A percentile compares a stretch with the other conserved stretches of the same genome.
phyloP scores from a whole-genome alignment of 1,139 yeast genomes.

The Cylindricascospora bacillispora region DNA sequence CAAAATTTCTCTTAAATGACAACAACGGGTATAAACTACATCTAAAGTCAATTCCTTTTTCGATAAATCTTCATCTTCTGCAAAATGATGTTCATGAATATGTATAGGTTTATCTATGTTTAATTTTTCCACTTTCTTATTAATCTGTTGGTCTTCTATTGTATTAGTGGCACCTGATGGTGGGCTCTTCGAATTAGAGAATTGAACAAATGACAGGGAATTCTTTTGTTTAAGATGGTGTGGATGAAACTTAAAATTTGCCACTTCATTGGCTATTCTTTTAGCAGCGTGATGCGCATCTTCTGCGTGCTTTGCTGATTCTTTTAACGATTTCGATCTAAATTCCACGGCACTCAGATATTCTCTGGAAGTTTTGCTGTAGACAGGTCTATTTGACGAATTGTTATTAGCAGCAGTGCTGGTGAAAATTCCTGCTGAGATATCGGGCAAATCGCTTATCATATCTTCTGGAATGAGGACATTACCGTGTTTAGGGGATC shows the following conservation, averaged over 20 bases:
- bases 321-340: constrained; percentile 41
- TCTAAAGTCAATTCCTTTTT: constrained; percentile 39
- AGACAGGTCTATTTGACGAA: constrained; percentile 11
- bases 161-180: constrained; percentile 14
- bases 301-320: constrained; percentile 58
- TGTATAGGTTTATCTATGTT: constrained; percentile 52
- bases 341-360: constrained; percentile 44
- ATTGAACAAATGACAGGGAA: not conserved
- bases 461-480: constrained; percentile 63
- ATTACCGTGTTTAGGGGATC: constrained; percentile 71
- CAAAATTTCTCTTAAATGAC: constrained; percentile 59
- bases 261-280: constrained; percentile 53
- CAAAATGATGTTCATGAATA: constrained; percentile 52
- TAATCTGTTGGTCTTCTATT: constrained; percentile 12
- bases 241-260: constrained; percentile 23
- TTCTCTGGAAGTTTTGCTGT: constrained; percentile 36
- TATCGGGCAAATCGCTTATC: constrained; percentile 45
- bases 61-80: constrained; percentile 7
- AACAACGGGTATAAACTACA: constrained; percentile 58
- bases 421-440: constrained; percentile 48
- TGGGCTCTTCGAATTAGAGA: not conserved
- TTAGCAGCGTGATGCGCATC: constrained; percentile 65
- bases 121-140: constrained; percentile 23
- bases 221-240: constrained; percentile 1
- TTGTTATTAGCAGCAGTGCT: constrained; percentile 4